A percentile compares a stretch with the other conserved stretches of the same genome.
phyloP scores from a whole-genome alignment of 495 filamentous ascomycete species.

The Hypoxylon subgilvum region DNA sequence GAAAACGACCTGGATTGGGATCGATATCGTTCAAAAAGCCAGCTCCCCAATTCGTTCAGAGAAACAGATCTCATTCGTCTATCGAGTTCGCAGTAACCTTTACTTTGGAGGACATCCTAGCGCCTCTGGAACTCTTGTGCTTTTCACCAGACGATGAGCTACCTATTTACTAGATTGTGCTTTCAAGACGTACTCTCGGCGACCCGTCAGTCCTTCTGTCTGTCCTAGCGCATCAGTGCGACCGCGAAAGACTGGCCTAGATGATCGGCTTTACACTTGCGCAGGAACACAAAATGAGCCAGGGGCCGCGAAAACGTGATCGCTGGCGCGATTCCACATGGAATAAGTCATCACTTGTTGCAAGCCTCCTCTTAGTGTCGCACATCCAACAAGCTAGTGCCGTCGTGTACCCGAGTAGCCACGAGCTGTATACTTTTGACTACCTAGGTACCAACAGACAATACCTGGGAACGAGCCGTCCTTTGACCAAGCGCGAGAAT shows the following conservation, averaged over 20 bases:
- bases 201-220: not conserved
- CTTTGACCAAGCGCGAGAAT: slow-evolving; percentile 41
- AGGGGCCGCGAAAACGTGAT: not conserved
- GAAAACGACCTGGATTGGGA: not conserved
- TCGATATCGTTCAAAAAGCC: not conserved
- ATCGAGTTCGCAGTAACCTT: no score
- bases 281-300: slow-evolving; percentile 13
- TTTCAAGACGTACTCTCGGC: not conserved
- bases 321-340: not conserved
- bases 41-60: not conserved
- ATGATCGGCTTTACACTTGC: slow-evolving; percentile 7
- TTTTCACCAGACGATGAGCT: slow-evolving; percentile 12
- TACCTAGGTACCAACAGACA: slow-evolving; percentile 36
- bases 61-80: not conserved
- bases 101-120: not conserved
- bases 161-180: not conserved
- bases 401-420: slow-evolving; percentile 39
- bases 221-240: not conserved
- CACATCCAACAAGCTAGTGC: slow-evolving; percentile 12
- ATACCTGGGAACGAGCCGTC: slow-evolving; percentile 29
- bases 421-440: slow-evolving; percentile 37
- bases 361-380: slow-evolving; percentile 8
- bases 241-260: not conserved
- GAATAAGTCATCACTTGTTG: not conserved
- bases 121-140: not conserved